Percentiles rank a stretch among this genome's conserved stretches.
phyloP scores from a whole-genome alignment of 352 stramenopile genomes.

The Phytophthora kernoviae region DNA sequence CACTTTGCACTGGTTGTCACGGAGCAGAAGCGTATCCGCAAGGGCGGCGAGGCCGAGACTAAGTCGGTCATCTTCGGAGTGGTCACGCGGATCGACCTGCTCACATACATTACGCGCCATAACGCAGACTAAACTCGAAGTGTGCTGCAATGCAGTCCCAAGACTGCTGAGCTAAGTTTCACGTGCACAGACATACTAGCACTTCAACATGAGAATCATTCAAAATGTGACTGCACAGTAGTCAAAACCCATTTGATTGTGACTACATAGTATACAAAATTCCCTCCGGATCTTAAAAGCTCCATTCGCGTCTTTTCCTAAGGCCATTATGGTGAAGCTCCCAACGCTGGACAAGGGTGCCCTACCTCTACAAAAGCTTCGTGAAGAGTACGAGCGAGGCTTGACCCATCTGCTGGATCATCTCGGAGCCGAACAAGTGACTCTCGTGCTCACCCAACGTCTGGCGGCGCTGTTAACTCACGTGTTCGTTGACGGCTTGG shows the following conservation, averaged over 20 bases:
- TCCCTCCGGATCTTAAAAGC: slow-evolving; percentile 6
- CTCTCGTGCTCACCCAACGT: slow-evolving; percentile 60
- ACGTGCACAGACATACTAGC: slow-evolving; percentile 10
- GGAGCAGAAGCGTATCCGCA: slow-evolving; percentile 92
- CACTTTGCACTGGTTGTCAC: slow-evolving; percentile 95
- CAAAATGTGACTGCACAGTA: too few species aligned
- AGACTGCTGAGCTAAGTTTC: background rate
- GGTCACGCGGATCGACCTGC: slow-evolving; percentile 95
- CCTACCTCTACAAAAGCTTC: slow-evolving; percentile 40
- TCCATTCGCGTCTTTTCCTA: slow-evolving; percentile 30
- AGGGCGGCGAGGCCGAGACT: slow-evolving; percentile 65
- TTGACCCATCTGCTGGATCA: slow-evolving; percentile 46
- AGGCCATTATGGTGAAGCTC: slow-evolving; percentile 31
- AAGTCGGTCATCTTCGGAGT: slow-evolving; percentile 95
- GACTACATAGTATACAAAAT: slow-evolving; percentile 4
- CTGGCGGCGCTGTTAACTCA: slow-evolving; percentile 65
- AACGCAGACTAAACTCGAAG: slow-evolving; percentile 32
- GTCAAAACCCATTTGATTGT: background rate
- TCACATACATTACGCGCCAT: slow-evolving; percentile 93
- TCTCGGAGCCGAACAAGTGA: slow-evolving; percentile 40
- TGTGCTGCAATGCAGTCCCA: background rate
- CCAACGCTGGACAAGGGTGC: slow-evolving; percentile 32
- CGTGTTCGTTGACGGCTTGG: slow-evolving; percentile 55
- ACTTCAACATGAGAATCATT: slow-evolving; percentile 8
- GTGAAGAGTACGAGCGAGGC: slow-evolving; percentile 47